Percentiles rank a stretch among this genome's conserved stretches.
Evolutionary conservation across 345 rosid species (phyloP).

Genomic region (Eucalyptus tenuipes): DNA sequence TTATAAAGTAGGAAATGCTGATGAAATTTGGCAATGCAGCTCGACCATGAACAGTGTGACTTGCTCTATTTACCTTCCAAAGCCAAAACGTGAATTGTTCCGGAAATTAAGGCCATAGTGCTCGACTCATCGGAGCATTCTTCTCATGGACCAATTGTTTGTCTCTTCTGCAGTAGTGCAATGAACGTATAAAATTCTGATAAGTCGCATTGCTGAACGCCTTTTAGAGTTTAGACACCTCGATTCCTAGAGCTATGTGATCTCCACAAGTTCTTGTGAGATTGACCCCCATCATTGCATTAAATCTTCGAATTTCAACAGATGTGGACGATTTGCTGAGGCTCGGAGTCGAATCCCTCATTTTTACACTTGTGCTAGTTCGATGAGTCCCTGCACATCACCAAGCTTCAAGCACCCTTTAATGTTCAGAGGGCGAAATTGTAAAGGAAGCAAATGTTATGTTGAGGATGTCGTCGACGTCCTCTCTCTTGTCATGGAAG

Average conservation of each 20-base stretch:
- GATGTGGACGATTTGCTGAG: neutral
- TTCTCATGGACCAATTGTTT: neutral
- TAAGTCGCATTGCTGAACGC: neutral
- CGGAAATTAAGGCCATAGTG: neutral
- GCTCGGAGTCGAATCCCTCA: neutral
- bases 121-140: neutral
- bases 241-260: neutral
- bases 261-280: neutral
- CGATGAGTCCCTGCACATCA: neutral
- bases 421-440: constrained; percentile 18
- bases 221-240: neutral
- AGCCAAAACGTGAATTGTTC: neutral
- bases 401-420: neutral
- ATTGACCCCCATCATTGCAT: neutral
- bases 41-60: neutral
- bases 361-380: neutral
- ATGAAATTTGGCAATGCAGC: neutral
- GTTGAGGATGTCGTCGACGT: fast-evolving
- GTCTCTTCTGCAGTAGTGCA: neutral
- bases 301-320: neutral
- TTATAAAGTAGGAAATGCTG: neutral
- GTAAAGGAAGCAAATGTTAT: constrained; percentile 12
- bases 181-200: neutral
- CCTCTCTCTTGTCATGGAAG: constrained; percentile 57
- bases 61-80: neutral